Evolutionary conservation across 2,329 filamentous ascomycete genomes (phyloP).

Genomic region (Pyrenochaeta sp.): DNA sequence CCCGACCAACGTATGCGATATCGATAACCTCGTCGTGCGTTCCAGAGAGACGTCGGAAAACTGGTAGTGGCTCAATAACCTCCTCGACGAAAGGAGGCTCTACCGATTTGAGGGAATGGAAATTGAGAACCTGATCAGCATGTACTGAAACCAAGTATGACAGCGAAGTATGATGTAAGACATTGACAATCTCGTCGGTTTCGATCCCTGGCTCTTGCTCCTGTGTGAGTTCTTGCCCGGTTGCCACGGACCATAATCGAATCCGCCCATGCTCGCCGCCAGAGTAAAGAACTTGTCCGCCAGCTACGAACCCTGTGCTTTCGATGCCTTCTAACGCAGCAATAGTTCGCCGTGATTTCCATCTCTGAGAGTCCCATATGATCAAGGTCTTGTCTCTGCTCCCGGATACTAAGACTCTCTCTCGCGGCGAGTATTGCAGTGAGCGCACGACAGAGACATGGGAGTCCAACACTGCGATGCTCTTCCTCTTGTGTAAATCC

Average conservation of each 20-base stretch:
- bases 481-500: slow-evolving; percentile 85
- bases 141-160: slow-evolving; percentile 82
- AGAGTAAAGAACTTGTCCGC: slow-evolving; percentile 77
- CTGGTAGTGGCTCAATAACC: slow-evolving; percentile 63
- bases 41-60: slow-evolving; percentile 84
- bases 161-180: slow-evolving; percentile 70
- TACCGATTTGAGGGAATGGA: slow-evolving; percentile 68
- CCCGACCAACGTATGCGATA: slow-evolving; percentile 81
- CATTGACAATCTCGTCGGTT: slow-evolving; percentile 73
- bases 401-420: slow-evolving; percentile 80
- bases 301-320: slow-evolving; percentile 77
- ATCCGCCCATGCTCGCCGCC: slow-evolving; percentile 84
- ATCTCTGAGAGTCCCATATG: slow-evolving; percentile 85
- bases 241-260: slow-evolving; percentile 81
- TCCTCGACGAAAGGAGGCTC: slow-evolving; percentile 47
- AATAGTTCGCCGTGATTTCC: slow-evolving; percentile 81
- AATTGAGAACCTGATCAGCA: slow-evolving; percentile 83
- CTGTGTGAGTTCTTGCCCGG: slow-evolving; percentile 78
- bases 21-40: slow-evolving; percentile 99
- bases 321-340: slow-evolving; percentile 88
- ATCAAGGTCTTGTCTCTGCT: slow-evolving; percentile 94
- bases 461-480: slow-evolving; percentile 80
- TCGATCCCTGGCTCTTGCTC: slow-evolving; percentile 70
- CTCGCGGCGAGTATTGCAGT: slow-evolving; percentile 78
- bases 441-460: slow-evolving; percentile 95